Evolutionary conservation across 2,329 filamentous ascomycete genomes (phyloP), one percentile per base, ranked within the genome.

Genomic region (Ceratocystis smalleyi): DNA sequence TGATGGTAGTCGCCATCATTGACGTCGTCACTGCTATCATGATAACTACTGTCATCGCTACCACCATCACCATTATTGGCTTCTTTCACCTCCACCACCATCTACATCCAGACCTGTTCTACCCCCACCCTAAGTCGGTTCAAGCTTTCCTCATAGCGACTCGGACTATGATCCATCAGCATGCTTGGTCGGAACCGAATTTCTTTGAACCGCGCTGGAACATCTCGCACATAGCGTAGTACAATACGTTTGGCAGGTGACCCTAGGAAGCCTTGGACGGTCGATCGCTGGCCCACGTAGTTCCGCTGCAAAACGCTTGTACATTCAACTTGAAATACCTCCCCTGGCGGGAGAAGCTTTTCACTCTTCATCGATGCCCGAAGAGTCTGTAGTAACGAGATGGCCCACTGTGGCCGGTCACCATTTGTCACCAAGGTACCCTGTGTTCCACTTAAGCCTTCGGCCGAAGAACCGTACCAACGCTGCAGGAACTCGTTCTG

Each of bases 91-190:
- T 49, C n/a, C 57, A 5, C 27, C 27, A 59, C 24, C 10, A 30
- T 19, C 19, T 43, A 67, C 65, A 57, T 67, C 63, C 63, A 67
- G 3, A 67, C 59, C 57, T 73, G 72, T 61, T 75, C 73, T 22
- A 83, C 77, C 0, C 80, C 81, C 8, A 77, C 68, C 19, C 75
- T 73, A 71, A 91, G 75, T 67, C 82, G 81, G 65, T 82, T 81
- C 69, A 91, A 73, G 65, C 83, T 84, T 66, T 82, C 80, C 73
- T 91, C 88, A 71, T 91, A 91, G 68, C 83, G 78, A 30, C 82
- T 86, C 2, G 88, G 88, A 68, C 83, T 89, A 71, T 91, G 88
- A 71, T 91, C 88, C 66, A 83, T 79, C 73, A 91, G 76, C 85
- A 90, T 89, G 59, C 85, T 84, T 27, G 83, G 81, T 4, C 84